Conservation (phyloP, 2,329 filamentous ascomycete genomes). For the Clarireedia hainanense region DNA sequence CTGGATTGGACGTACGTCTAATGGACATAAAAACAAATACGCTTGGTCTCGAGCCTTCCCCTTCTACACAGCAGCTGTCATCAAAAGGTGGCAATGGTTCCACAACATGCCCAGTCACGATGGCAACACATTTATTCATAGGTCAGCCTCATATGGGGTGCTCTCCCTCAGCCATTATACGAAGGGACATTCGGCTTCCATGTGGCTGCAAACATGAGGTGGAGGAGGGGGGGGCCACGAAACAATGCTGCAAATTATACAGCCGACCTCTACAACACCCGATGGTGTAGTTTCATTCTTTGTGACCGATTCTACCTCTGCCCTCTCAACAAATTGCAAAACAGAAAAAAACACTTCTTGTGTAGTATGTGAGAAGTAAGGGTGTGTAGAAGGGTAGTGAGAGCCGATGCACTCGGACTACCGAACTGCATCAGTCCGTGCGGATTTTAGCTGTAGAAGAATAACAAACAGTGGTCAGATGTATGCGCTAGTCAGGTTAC, state of each 20-base stretch:
- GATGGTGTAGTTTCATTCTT: background rate
- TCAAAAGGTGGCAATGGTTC: constrained; percentile 1
- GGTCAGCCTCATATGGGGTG: constrained; percentile 9
- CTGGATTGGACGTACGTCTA: constrained; percentile 8
- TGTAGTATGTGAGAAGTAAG: too few species aligned
- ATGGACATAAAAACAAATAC: constrained; percentile 5
- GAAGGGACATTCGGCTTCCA: constrained; percentile 10
- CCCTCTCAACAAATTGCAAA: background rate
- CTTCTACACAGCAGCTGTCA: constrained; percentile 9
- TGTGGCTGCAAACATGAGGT: constrained; percentile 8
- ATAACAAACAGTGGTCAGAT: constrained; percentile 20
- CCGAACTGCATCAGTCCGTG: constrained; percentile 26
- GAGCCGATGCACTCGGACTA: constrained; percentile 16
- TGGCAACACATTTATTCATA: constrained; percentile 10
- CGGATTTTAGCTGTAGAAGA: constrained; percentile 1
- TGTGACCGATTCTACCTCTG: background rate
- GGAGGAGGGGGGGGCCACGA: background rate
- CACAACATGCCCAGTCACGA: constrained; percentile 9
- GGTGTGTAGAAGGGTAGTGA: background rate
- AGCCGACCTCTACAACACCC: background rate
- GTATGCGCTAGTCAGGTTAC: constrained; percentile 13
- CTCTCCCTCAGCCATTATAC: constrained; percentile 1
- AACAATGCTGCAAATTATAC: background rate
- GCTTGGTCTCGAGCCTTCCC: background rate
- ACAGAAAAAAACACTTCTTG: too few species aligned